Evolutionary conservation across 2,329 filamentous ascomycete genomes (phyloP).

Genomic region (Cladophialophora immunda): DNA sequence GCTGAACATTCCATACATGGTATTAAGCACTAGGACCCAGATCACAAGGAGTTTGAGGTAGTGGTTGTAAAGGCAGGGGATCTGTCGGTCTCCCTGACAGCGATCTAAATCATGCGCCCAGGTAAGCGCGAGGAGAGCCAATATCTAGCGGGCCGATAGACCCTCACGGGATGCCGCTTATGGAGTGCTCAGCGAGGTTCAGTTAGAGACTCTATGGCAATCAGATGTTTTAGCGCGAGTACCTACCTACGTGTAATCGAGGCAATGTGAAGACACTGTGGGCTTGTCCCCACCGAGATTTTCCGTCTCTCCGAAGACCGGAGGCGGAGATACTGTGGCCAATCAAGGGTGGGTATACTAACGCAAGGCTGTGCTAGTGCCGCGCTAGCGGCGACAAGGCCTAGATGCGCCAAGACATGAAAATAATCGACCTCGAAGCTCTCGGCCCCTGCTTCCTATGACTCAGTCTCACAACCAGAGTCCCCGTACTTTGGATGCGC

Average conservation of each 20-base stretch:
- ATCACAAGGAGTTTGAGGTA: not conserved
- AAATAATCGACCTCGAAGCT: slow-evolving; percentile 32
- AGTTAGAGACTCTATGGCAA: too few relatives aligned
- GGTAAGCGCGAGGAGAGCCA: too few relatives aligned
- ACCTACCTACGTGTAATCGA: too few relatives aligned
- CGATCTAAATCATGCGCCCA: too few relatives aligned
- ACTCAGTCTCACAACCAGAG: not conserved
- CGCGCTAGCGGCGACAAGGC: not conserved
- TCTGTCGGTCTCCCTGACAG: too few relatives aligned
- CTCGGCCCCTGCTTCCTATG: slow-evolving; percentile 4
- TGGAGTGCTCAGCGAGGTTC: too few relatives aligned
- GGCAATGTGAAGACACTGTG: too few relatives aligned
- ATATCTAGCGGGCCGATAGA: too few relatives aligned
- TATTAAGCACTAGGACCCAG: not conserved
- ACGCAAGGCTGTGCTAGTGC: slow-evolving; percentile 31
- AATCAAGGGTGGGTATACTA: not conserved
- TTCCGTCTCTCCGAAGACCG: not conserved
- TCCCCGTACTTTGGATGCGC: slow-evolving; percentile 9
- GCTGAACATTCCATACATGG: not conserved
- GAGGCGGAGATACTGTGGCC: not conserved
- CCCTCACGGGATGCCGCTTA: too few relatives aligned
- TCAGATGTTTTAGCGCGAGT: too few relatives aligned
- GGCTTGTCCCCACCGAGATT: not conserved
- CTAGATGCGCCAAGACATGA: slow-evolving; percentile 30
- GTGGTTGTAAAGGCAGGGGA: too few relatives aligned